Conservation (phyloP, 148 eudicot genomes). For the Spergularia marina region DNA sequence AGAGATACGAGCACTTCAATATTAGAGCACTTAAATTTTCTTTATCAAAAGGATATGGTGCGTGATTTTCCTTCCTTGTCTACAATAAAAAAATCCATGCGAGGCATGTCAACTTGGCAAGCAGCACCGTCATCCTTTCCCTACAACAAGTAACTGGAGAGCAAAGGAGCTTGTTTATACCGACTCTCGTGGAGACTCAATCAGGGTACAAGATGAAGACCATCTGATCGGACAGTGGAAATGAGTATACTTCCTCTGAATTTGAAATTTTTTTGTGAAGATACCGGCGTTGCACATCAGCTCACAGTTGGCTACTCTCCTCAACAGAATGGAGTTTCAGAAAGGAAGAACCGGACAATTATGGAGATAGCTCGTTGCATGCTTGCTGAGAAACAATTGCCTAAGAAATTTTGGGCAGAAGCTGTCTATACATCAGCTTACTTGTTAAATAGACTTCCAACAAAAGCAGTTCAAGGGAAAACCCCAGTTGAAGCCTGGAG, state of each 20-base stretch:
- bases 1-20: too few relatives aligned
- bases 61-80: neutral
- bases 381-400: slow-evolving; percentile 6
- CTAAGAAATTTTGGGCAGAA: slow-evolving; percentile 26
- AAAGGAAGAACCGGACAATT: slow-evolving; percentile 16
- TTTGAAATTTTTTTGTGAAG: slow-evolving; percentile 24
- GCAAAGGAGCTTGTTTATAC: too few relatives aligned
- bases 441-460: slow-evolving; percentile 1
- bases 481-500: slow-evolving; percentile 25
- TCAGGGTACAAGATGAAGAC: neutral
- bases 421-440: slow-evolving; percentile 10
- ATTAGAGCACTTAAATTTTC: neutral
- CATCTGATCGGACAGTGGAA: slow-evolving; percentile 9
- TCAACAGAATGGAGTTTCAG: slow-evolving; percentile 20
- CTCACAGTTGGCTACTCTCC: slow-evolving; percentile 15
- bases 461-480: neutral
- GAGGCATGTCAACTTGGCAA: neutral
- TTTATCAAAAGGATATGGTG: neutral
- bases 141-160: neutral
- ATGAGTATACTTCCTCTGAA: neutral
- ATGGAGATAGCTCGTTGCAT: slow-evolving; percentile 19
- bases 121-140: neutral
- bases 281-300: slow-evolving; percentile 6
- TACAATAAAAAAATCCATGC: neutral
- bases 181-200: slow-evolving; percentile 7